phyloP scores from a whole-genome alignment of 2,329 filamentous ascomycete genomes.

The Epichloe glyceriae region DNA sequence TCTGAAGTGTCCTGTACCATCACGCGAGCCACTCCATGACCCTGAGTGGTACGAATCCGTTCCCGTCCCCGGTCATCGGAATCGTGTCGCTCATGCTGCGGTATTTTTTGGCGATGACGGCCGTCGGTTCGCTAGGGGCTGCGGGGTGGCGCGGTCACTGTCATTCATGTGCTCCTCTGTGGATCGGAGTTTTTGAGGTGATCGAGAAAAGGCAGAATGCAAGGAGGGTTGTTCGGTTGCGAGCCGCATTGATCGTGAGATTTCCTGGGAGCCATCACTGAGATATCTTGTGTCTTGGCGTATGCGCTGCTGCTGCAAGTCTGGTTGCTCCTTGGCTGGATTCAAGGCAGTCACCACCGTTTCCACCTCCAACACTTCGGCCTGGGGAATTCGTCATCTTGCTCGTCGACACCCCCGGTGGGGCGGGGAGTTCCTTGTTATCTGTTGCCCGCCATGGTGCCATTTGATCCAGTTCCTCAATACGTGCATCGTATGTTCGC shows the following conservation, averaged over 20 bases:
- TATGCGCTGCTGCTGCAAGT: slow-evolving; percentile 9
- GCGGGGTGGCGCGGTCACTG: slow-evolving; percentile 53
- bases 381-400: slow-evolving; percentile 2
- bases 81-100: slow-evolving; percentile 10
- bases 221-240: slow-evolving; percentile 19
- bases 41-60: slow-evolving; percentile 5
- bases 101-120: slow-evolving; percentile 30
- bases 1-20: slow-evolving; percentile 29
- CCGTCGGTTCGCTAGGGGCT: slow-evolving; percentile 55
- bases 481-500: slow-evolving; percentile 79
- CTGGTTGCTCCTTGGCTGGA: slow-evolving; percentile 20
- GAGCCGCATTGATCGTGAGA: slow-evolving; percentile 9
- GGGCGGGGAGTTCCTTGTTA: slow-evolving; percentile 65
- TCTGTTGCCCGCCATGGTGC: slow-evolving; percentile 39
- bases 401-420: slow-evolving; percentile 42
- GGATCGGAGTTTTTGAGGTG: slow-evolving; percentile 22
- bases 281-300: slow-evolving; percentile 10
- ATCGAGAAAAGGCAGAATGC: slow-evolving; percentile 42
- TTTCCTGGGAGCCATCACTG: slow-evolving; percentile 13
- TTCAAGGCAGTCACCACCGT: slow-evolving; percentile 16
- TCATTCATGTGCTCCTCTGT: slow-evolving; percentile 29
- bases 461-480: slow-evolving; percentile 71
- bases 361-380: background rate
- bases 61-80: slow-evolving; percentile 4
- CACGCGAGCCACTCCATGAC: slow-evolving; percentile 12